Evolutionary conservation across 257 asterid genomes (phyloP).

Genomic region (Nicotiana knightiana): DNA sequence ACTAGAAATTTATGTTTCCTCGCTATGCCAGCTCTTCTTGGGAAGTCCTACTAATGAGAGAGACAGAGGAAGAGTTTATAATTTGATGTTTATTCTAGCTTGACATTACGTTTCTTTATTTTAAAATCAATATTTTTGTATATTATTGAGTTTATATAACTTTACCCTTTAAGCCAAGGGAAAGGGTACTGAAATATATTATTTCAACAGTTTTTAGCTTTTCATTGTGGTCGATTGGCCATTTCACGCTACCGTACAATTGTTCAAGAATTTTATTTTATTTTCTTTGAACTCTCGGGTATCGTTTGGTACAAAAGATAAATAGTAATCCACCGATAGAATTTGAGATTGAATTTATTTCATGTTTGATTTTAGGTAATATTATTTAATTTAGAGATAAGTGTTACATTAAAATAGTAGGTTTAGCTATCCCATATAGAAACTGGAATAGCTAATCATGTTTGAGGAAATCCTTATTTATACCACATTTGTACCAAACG

Average conservation of each 20-base stretch:
- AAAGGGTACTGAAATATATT: constrained; percentile 1
- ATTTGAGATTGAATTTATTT: no score
- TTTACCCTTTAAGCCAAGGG: background rate
- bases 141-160: background rate
- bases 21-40: background rate
- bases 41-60: background rate
- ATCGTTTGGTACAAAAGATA: no score
- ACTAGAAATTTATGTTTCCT: background rate
- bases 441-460: no score
- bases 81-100: background rate
- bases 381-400: no score
- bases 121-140: background rate
- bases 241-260: background rate
- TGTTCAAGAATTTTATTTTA: background rate
- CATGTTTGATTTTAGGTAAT: no score
- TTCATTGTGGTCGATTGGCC: background rate
- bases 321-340: no score
- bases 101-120: background rate
- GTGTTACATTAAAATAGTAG: no score
- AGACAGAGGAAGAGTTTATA: background rate
- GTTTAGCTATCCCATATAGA: no score
- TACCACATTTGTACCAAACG: no score
- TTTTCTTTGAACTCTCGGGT: background rate
- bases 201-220: constrained; percentile 2
- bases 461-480: no score